Conservation (phyloP, 1,284 basidiomycete species). For the Trichosporon inkin region DNA sequence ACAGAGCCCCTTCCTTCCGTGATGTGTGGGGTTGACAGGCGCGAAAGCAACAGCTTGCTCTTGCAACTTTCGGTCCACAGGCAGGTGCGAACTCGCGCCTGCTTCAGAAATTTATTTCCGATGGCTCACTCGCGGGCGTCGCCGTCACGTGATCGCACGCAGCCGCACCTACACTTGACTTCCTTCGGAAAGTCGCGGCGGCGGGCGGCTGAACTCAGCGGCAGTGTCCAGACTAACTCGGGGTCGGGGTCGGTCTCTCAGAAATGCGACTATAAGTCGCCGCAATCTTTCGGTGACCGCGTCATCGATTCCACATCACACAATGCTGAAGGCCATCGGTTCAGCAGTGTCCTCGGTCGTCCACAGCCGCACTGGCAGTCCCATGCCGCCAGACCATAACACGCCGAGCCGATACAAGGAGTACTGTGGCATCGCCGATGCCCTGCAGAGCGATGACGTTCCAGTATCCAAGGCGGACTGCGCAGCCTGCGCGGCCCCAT, state of each 20-base stretch:
- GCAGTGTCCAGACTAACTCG: background rate
- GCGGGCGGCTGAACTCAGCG: background rate
- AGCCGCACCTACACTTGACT: background rate
- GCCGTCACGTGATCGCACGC: background rate
- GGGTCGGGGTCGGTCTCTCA: slow-evolving; percentile 4
- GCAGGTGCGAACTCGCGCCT: background rate
- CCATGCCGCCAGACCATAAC: slow-evolving; percentile 10
- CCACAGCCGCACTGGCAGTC: background rate
- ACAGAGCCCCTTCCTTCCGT: background rate
- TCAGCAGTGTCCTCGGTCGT: slow-evolving; percentile 33
- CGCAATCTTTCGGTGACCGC: background rate
- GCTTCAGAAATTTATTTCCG: slow-evolving; percentile 7
- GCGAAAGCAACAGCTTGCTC: background rate
- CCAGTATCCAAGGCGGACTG: slow-evolving; percentile 69
- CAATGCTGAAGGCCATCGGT: slow-evolving; percentile 39
- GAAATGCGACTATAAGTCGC: background rate
- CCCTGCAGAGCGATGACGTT: slow-evolving; percentile 56
- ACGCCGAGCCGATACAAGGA: slow-evolving; percentile 28
- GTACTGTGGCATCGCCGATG: slow-evolving; percentile 40
- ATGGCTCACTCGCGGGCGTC: background rate
- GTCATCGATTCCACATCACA: slow-evolving; percentile 1
- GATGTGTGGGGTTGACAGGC: slow-evolving; percentile 6
- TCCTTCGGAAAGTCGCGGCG: background rate
- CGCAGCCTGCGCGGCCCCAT: slow-evolving; percentile 70
- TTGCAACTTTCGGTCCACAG: background rate